These are phyloP conservation scores for Omphalea diandra DNA, from an alignment of 441 rosid genomes.

Conservation along the genomic window DNA sequence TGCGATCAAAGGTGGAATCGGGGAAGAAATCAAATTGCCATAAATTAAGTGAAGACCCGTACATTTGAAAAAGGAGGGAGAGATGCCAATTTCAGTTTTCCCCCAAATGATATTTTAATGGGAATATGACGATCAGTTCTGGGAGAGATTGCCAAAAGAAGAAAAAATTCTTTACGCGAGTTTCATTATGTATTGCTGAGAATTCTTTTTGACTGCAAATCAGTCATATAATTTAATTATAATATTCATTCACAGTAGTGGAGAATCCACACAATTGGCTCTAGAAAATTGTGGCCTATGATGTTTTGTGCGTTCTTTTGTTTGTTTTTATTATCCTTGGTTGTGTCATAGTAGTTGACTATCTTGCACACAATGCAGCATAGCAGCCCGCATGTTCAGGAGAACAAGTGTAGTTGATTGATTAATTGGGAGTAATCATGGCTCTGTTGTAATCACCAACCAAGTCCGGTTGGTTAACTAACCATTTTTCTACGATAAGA, in stretches of 20 bases:
- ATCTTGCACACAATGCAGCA: too few species aligned
- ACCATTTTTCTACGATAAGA: neutral
- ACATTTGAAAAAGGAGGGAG: conserved; percentile 10
- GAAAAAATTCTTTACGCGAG: neutral
- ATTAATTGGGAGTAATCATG: neutral
- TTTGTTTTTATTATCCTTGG: neutral
- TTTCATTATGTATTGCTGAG: conserved; percentile 1
- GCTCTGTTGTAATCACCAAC: neutral
- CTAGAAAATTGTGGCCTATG: neutral
- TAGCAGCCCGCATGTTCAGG: neutral
- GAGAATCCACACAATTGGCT: neutral
- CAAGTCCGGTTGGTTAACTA: neutral
- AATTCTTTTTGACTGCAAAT: conserved; percentile 23
- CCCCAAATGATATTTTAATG: neutral
- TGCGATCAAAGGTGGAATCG: neutral
- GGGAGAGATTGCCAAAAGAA: neutral
- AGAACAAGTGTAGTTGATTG: neutral
- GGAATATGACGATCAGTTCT: neutral
- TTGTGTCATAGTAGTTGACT: neutral
- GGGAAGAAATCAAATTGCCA: neutral
- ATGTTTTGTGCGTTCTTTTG: neutral
- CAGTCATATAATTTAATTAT: conserved; percentile 2
- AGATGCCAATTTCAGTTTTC: neutral
- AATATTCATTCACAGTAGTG: conserved; percentile 5
- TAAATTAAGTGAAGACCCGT: neutral